A percentile compares a stretch with the other conserved stretches of the same genome.
phyloP scores from a whole-genome alignment of 2,329 filamentous ascomycete genomes.

The Botrytis medusae region DNA sequence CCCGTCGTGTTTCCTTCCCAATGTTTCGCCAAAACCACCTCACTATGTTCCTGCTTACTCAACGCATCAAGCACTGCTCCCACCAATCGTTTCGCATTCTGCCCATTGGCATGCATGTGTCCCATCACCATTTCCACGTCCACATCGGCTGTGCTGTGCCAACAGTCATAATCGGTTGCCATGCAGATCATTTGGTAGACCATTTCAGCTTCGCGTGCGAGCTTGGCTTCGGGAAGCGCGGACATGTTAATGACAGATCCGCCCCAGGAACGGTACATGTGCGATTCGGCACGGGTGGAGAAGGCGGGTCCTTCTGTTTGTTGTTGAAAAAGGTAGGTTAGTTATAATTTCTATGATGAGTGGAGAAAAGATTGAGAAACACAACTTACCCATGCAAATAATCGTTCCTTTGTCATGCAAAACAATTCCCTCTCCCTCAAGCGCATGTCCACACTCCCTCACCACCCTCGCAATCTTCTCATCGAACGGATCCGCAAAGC shows the following conservation, averaged over 20 bases:
- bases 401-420: constrained; percentile 83
- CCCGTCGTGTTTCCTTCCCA: constrained; percentile 74
- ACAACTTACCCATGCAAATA: constrained; percentile 80
- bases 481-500: constrained; percentile 96
- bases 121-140: constrained; percentile 96
- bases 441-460: constrained; percentile 67
- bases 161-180: constrained; percentile 99
- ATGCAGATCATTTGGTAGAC: constrained; percentile 99
- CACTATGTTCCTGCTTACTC: constrained; percentile 70
- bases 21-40: constrained; percentile 78
- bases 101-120: constrained; percentile 90
- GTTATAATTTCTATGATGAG: neutral
- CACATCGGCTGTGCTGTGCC: constrained; percentile 80
- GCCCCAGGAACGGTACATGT: constrained; percentile 93
- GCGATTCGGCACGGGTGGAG: constrained; percentile 90
- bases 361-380: neutral
- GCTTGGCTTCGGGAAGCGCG: constrained; percentile 89
- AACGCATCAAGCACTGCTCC: constrained; percentile 85
- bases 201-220: constrained; percentile 93
- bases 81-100: constrained; percentile 83
- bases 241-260: constrained; percentile 99
- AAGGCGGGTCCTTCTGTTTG: constrained; percentile 86
- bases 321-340: constrained; percentile 9
- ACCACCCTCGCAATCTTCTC: constrained; percentile 73
- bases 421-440: constrained; percentile 81